A percentile compares a stretch with the other conserved stretches of the same genome.
phyloP scores from a whole-genome alignment of 495 filamentous ascomycete species.

The Neurospora sp. region DNA sequence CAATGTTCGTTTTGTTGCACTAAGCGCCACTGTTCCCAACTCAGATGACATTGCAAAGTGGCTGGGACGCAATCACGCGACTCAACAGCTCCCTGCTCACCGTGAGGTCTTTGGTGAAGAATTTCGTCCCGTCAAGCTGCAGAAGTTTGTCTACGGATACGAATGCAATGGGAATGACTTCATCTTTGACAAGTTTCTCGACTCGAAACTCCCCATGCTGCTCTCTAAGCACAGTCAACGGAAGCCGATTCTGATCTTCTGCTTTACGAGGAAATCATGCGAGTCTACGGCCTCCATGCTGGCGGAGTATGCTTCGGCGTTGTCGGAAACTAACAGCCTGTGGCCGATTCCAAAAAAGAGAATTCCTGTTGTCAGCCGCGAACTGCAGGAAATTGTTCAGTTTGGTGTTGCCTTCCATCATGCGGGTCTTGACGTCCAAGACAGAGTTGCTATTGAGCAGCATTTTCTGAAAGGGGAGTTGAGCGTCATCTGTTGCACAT shows the following conservation, averaged over 20 bases:
- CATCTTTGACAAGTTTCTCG: slow-evolving; percentile 71
- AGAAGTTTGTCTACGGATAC: slow-evolving; percentile 76
- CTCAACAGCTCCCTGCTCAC: slow-evolving; percentile 57
- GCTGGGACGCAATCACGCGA: slow-evolving; percentile 70
- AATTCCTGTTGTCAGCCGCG: slow-evolving; percentile 46
- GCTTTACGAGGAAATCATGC: slow-evolving; percentile 72
- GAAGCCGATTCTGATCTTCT: slow-evolving; percentile 93
- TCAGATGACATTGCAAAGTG: slow-evolving; percentile 82
- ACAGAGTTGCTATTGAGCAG: slow-evolving; percentile 62
- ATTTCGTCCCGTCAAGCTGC: slow-evolving; percentile 77
- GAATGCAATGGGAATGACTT: slow-evolving; percentile 65
- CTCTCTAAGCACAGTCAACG: slow-evolving; percentile 63
- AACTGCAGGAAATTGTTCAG: slow-evolving; percentile 52
- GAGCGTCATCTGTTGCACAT: slow-evolving; percentile 89
- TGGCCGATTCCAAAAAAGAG: slow-evolving; percentile 57
- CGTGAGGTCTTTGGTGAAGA: slow-evolving; percentile 83
- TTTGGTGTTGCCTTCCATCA: slow-evolving; percentile 91
- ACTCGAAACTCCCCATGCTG: slow-evolving; percentile 63
- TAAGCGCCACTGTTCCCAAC: slow-evolving; percentile 92
- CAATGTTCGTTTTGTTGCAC: slow-evolving; percentile 79
- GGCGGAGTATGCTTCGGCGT: slow-evolving; percentile 53
- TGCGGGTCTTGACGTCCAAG: slow-evolving; percentile 65
- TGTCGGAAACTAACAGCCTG: slow-evolving; percentile 42
- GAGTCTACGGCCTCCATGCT: slow-evolving; percentile 66
- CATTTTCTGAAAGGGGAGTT: slow-evolving; percentile 67